Conservation (phyloP, 2,329 filamentous ascomycete genomes). For the Claviceps spartinae region DNA sequence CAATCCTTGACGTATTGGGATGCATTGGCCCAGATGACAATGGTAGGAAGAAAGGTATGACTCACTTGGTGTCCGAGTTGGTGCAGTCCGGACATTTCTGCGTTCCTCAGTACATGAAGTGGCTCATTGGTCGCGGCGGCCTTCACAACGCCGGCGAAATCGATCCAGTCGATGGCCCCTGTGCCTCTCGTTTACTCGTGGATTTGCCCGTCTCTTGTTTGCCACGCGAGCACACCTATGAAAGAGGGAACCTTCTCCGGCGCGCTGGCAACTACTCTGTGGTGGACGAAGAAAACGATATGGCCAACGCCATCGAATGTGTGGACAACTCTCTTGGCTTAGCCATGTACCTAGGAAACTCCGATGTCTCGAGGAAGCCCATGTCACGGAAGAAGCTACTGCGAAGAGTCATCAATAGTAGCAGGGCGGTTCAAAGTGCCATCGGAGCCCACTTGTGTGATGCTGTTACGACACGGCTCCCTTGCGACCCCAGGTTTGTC, state of each 20-base stretch:
- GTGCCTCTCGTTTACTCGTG: constrained; percentile 51
- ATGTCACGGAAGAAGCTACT: constrained; percentile 31
- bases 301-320: constrained; percentile 32
- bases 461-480: constrained; percentile 24
- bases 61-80: constrained; percentile 69
- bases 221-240: constrained; percentile 33
- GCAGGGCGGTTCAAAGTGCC: constrained; percentile 38
- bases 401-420: constrained; percentile 31
- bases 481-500: constrained; percentile 22
- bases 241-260: constrained; percentile 53
- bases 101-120: constrained; percentile 68
- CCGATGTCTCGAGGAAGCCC: constrained; percentile 21
- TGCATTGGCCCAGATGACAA: constrained; percentile 28
- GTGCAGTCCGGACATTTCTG: constrained; percentile 66
- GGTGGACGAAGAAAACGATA: constrained; percentile 39
- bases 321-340: constrained; percentile 35
- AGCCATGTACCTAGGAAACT: constrained; percentile 24
- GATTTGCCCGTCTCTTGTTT: constrained; percentile 52
- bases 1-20: constrained; percentile 55
- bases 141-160: constrained; percentile 35
- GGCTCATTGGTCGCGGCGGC: constrained; percentile 73
- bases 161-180: constrained; percentile 36
- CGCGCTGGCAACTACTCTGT: constrained; percentile 44
- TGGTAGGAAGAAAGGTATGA: constrained; percentile 48
- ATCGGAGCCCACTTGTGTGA: constrained; percentile 36